Percentiles rank a stretch among this genome's conserved stretches.
phyloP scores from a whole-genome alignment of 139 green algal species.

The Zygnema cylindricum region DNA sequence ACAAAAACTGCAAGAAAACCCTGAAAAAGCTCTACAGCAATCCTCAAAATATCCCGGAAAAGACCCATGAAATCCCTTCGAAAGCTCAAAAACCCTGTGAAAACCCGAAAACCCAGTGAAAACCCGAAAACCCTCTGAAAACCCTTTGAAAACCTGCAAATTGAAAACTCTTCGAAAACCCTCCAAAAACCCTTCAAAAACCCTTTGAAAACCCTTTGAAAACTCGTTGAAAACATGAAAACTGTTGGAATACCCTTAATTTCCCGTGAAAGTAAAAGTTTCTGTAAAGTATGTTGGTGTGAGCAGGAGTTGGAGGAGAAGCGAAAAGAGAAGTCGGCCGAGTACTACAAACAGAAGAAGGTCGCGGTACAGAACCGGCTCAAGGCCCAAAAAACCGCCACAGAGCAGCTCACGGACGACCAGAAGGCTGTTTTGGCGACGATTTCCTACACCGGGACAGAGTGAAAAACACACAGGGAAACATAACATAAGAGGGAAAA shows the following conservation, averaged over 20 bases:
- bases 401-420: background rate
- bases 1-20: too few species aligned
- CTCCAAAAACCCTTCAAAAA: too few species aligned
- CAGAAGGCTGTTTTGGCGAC: constrained; percentile 14
- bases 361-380: constrained; percentile 31
- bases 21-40: too few species aligned
- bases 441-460: constrained; percentile 11
- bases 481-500: too few species aligned
- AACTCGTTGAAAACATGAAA: background rate
- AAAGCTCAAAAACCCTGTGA: too few species aligned
- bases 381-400: constrained; percentile 19
- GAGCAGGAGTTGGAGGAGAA: constrained; percentile 84
- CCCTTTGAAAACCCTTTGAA: too few species aligned
- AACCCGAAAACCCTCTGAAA: too few species aligned
- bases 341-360: constrained; percentile 71
- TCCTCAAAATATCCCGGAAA: too few species aligned
- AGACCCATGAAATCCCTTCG: too few species aligned
- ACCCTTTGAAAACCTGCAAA: background rate
- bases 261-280: background rate
- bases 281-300: background rate
- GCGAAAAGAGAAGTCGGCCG: constrained; percentile 81
- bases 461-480: too few species aligned
- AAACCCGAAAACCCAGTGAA: too few species aligned
- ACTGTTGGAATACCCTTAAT: background rate
- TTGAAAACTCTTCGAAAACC: background rate